Conservation (phyloP, 2,329 filamentous ascomycete genomes). For the Colletotrichum navitas region DNA sequence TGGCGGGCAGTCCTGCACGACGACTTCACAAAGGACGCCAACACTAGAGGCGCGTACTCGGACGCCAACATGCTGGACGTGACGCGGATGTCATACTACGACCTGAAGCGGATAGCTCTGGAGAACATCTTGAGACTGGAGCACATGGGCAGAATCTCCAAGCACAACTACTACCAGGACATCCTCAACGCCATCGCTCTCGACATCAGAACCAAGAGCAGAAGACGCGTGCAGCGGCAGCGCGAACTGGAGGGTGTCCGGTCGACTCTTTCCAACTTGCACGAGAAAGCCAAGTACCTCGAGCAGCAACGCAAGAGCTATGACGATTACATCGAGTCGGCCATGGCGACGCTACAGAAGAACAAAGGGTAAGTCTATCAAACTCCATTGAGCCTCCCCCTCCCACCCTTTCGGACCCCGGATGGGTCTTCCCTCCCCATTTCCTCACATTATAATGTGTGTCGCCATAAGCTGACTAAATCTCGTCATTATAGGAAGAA, state of each 20-base stretch:
- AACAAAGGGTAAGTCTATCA: constrained; percentile 80
- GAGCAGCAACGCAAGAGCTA: constrained; percentile 97
- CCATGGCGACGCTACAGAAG: constrained; percentile 96
- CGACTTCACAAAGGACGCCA: constrained; percentile 78
- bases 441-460: constrained; percentile 33
- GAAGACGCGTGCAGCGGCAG: constrained; percentile 89
- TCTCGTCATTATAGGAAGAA: constrained; percentile 73
- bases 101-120: constrained; percentile 91
- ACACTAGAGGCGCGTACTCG: constrained; percentile 87
- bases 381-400: background rate
- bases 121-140: constrained; percentile 95
- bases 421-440: constrained; percentile 1
- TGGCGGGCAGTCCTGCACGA: constrained; percentile 87
- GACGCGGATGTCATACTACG: constrained; percentile 87
- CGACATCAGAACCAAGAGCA: constrained; percentile 97
- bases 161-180: constrained; percentile 94
- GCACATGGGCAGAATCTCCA: constrained; percentile 87
- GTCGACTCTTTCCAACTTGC: constrained; percentile 79
- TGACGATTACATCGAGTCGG: constrained; percentile 99
- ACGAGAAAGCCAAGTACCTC: constrained; percentile 90
- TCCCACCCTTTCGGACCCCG: constrained; percentile 5
- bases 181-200: constrained; percentile 97
- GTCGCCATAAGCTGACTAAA: constrained; percentile 44
- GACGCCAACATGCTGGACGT: constrained; percentile 90
- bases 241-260: constrained; percentile 89